Percentiles rank a stretch among this genome's conserved stretches.
phyloP scores from a whole-genome alignment of 2,329 filamentous ascomycete species.

The Penicillium sp. region DNA sequence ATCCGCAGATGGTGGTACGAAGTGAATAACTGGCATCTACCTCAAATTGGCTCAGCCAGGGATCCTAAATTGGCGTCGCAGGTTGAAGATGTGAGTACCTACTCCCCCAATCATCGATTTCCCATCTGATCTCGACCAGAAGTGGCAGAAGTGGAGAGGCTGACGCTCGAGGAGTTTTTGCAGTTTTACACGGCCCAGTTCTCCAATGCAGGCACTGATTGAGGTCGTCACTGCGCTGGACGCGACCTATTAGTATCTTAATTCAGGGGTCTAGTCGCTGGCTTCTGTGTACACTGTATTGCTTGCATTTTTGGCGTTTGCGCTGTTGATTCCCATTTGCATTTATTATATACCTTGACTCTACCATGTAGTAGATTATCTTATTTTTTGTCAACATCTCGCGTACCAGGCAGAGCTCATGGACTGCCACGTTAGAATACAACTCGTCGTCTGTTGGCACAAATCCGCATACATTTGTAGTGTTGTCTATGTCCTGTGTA shows the following conservation, averaged over 20 bases:
- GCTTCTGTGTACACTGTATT: slow-evolving; percentile 5
- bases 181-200: slow-evolving; percentile 40
- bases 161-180: slow-evolving; percentile 36
- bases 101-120: not conserved
- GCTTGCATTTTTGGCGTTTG: slow-evolving; percentile 23
- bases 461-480: not conserved
- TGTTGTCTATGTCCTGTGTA: not conserved
- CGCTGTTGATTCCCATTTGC: slow-evolving; percentile 7
- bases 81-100: slow-evolving; percentile 45
- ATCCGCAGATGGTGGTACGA: slow-evolving; percentile 91
- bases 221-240: slow-evolving; percentile 8
- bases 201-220: slow-evolving; percentile 33
- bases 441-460: not conserved
- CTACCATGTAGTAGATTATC: not conserved
- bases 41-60: slow-evolving; percentile 38
- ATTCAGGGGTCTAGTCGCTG: not conserved
- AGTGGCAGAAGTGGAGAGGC: slow-evolving; percentile 13
- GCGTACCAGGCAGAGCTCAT: not conserved
- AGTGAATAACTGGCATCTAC: slow-evolving; percentile 85
- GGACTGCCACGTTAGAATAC: not conserved
- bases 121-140: not conserved
- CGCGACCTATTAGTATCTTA: not conserved
- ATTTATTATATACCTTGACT: slow-evolving; percentile 2
- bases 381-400: not conserved
- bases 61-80: slow-evolving; percentile 37